These are phyloP conservation scores for Pseudozyma pruni DNA, from an alignment of 1,284 basidiomycete species.

Conservation along the genomic window DNA sequence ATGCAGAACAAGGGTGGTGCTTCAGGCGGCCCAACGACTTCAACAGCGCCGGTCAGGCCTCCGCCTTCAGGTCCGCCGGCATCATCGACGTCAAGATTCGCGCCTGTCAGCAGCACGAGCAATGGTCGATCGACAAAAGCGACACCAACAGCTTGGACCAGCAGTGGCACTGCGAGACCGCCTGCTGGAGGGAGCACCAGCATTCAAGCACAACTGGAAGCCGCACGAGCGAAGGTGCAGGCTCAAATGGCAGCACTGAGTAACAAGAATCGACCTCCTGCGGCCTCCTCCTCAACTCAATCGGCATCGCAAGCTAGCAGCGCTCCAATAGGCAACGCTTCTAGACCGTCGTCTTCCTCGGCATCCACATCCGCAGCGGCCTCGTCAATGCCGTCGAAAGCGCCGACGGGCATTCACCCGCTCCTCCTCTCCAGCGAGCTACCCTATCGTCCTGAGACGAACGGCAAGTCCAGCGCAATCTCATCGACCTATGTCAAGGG, in stretches of 20 bases:
- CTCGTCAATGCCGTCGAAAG: conserved; percentile 13
- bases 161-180: neutral
- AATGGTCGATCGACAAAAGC: neutral
- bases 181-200: conserved; percentile 6
- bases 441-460: neutral
- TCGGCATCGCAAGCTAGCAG: neutral
- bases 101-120: neutral
- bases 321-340: neutral
- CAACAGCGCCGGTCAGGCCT: neutral
- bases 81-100: conserved; percentile 4
- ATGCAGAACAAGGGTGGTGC: conserved; percentile 23
- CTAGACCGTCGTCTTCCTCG: conserved; percentile 1
- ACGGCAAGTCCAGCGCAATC: neutral
- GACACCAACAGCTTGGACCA: neutral
- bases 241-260: conserved; percentile 42
- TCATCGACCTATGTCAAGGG: conserved; percentile 20
- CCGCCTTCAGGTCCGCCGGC: neutral
- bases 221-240: conserved; percentile 45
- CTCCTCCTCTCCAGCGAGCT: conserved; percentile 41
- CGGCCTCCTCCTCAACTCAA: neutral
- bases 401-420: conserved; percentile 59
- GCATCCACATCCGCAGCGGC: neutral
- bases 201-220: conserved; percentile 55
- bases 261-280: conserved; percentile 10
- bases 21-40: neutral